Evolutionary conservation across 768 basidiomycete genomes (phyloP), one percentile per base, ranked within the genome.

Genomic region (Boletus subparvulus): DNA sequence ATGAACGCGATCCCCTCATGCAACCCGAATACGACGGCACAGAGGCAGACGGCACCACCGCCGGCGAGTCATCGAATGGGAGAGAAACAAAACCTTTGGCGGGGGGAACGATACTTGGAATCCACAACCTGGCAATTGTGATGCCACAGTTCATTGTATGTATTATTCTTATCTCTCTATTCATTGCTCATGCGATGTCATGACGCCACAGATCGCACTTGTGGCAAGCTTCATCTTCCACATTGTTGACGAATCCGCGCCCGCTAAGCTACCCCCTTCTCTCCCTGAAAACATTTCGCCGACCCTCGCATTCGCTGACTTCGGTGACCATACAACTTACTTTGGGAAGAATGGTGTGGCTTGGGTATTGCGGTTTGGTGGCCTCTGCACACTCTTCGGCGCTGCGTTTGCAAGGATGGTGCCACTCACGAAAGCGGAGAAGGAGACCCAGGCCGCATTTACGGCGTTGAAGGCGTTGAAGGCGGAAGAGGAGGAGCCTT

Each of bases 51-150:
- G 68, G 68, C 36, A 71, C 70, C 42, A 62, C 67, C 7, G 75
- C 74, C 19, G 76, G 73, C 21, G 70, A 66, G 30, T 49, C 58
- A 52, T 33, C 40, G 32, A 42, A 42, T 21, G 55, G 10, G 11
- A 41, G 62, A 33, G 71, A 78, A 28, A 64, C 71, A 5, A 74
- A 78, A 39, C 82, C 84, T 21, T 77, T 88, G 46, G 87, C 90
- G 3, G 94, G 94, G 17, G 94, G 94, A 10, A 97, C 95, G 2
- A 86, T 96, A 39, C 81, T 97, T 41, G 95, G 95, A 4, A 94
- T 98, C 40, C 95, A 98, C 67, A 98, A 98, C 68, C 78, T 98
- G 17, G 91, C 95, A 6, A 94, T 98, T 57, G 95, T 98, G 28
- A 85, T 93, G 75, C 95, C 95, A 21, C 95, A 98, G 64, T 90